Percentiles rank a stretch among this genome's conserved stretches.
Conservation (phyloP, 768 basidiomycete genomes). For the Lactifluus piperatus region DNA sequence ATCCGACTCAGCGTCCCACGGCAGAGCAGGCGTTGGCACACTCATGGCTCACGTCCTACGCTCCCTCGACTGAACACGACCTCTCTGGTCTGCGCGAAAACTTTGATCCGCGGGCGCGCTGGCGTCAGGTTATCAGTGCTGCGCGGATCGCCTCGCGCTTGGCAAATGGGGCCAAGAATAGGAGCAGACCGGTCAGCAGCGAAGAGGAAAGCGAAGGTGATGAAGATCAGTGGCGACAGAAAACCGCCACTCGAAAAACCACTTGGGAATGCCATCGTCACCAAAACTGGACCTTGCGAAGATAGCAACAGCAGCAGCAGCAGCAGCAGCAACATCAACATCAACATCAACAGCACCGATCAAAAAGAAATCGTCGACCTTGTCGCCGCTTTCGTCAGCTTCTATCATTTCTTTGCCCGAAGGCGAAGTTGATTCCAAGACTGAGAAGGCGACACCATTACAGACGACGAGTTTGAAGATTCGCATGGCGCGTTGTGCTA, state of each 20-base stretch:
- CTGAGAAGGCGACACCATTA: background rate
- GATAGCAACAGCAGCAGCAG: background rate
- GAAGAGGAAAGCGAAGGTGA: background rate
- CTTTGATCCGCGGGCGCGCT: constrained; percentile 67
- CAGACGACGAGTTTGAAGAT: background rate
- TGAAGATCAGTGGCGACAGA: background rate
- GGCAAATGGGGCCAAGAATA: background rate
- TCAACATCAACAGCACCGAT: background rate
- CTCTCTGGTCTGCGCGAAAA: constrained; percentile 71
- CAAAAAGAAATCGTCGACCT: background rate
- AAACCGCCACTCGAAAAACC: too few relatives aligned
- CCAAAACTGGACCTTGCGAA: background rate
- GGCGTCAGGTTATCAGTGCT: constrained; percentile 60
- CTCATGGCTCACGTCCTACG: constrained; percentile 68
- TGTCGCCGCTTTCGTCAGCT: background rate
- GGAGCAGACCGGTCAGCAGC: background rate
- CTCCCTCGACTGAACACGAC: constrained; percentile 64
- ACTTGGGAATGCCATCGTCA: background rate
- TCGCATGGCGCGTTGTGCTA: background rate
- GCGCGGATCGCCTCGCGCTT: constrained; percentile 27
- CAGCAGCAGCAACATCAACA: too few relatives aligned
- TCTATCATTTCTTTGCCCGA: background rate
- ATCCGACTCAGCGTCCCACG: constrained; percentile 64
- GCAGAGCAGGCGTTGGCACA: constrained; percentile 62
- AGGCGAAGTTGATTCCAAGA: background rate